Evolutionary conservation across 2,329 filamentous ascomycete species (phyloP), one percentile per base, ranked within the genome.

Genomic region (Scedosporium aurantiacum): DNA sequence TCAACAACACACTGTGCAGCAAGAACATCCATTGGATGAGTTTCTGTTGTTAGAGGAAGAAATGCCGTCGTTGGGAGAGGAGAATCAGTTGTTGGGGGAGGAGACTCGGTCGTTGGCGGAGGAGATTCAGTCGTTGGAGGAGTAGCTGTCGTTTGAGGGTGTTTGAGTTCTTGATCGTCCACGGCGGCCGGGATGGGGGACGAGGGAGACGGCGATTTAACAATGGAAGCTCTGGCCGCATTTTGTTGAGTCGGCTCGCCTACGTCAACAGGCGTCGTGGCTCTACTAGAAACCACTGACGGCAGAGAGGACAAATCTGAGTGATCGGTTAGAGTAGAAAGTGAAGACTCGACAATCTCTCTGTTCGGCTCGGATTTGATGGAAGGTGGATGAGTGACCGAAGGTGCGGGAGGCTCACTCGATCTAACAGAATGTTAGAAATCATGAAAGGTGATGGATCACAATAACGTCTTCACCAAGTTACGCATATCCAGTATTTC

Each of bases 201-300:
- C 18, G 23, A 54, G 23, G 21, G n/a, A 5, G 58, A 50, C 2
- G 32, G 45, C 3, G 18, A 50, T 57, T 57, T 37, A 23, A 23
- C 37, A 12, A 21, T 27, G 2, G 59, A 21, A 27, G 50, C 7
- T 18, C 10, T n/a, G 6, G 6, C 14, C 6, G 23, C 25, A n/a
- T 21, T 12, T 32, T 40, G 27, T 18, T 37, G 32, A 37, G 37
- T 68, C 18, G 65, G 50, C 43, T 64, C 66, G 25, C 74, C 74
- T 18, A 67, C 65, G 58, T 83, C 82, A 62, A 80, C 72, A 55
- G 83, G 83, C 52, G 83, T 87, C 57, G 83, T 86, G 63, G 82
- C 82, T 72, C 86, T 85, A 72, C 84, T 87, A 65, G 83, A 85
- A 45, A 75, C 69, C 4, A 78, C 79, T 6, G 81, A 80, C n/a